Evolutionary conservation across 108 stramenopile species (phyloP), one percentile per base, ranked within the genome.

Genomic region (Aurantiochytrium sp.): DNA sequence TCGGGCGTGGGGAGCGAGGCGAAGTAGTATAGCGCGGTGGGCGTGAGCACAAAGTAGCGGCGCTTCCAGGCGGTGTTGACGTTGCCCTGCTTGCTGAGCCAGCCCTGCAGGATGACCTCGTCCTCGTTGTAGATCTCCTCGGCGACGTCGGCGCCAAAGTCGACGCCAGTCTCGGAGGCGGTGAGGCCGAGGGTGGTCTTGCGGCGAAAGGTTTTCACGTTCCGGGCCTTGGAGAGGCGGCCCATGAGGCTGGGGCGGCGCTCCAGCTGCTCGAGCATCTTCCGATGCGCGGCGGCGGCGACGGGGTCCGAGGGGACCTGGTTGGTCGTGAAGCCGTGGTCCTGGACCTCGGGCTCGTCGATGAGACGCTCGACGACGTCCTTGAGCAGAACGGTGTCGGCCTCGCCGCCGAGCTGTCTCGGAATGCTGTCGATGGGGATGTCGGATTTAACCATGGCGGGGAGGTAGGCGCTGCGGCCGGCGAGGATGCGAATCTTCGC

Each of bases 401-500:
- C 4, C 5, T 42, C 32, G 30, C 88, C 88, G 42, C 88, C 88
- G 31, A 89, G 42, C 21, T 15, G 22, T 36, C 45, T 24, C 3
- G 88, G 88, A 10, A 89, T 22, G 50, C 42, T 30, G 22, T 22
- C 85, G 30, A 31, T 12, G 31, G 89, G 86, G 17, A 89, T 52
- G 52, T 55, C 89, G 34, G 39, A 31, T 4, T 86, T 55, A 12
- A 37, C 41, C 19, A 89, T 45, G 42, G 36, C 89, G 12, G 86
- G 86, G 19, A 89, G 1, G 37, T 87, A 53, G 12, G 19, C 30
- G 39, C 37, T 39, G 19, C 36, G 36, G 2, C 86, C 86, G 22
- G 88, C 89, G 8, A 89, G 30, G 55, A 91, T 91, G 19, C 89
- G 31, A 4, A 89, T 89, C 85, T 91, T 91, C n/a, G 52, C 55